phyloP scores from a whole-genome alignment of 2,329 filamentous ascomycete genomes.

The Mollisiaceae sp. region DNA sequence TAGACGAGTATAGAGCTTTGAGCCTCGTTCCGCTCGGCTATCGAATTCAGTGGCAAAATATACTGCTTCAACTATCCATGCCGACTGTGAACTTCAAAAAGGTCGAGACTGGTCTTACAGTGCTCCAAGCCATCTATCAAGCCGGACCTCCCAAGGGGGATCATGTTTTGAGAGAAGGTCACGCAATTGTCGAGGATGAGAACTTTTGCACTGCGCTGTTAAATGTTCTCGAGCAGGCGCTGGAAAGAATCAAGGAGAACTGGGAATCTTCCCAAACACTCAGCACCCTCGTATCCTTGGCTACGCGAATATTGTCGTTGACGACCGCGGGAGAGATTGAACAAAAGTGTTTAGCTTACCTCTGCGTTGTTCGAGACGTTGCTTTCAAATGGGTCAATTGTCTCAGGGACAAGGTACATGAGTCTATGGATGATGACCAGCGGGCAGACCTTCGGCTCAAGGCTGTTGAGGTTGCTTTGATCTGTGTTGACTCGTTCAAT shows the following conservation, averaged over 20 bases:
- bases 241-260: conserved; percentile 50
- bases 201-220: conserved; percentile 45
- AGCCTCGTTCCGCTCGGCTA: conserved; percentile 53
- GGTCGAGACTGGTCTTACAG: conserved; percentile 50
- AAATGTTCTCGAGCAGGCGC: conserved; percentile 39
- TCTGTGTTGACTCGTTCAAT: conserved; percentile 52
- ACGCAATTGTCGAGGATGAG: conserved; percentile 44
- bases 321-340: conserved; percentile 33
- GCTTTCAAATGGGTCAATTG: conserved; percentile 47
- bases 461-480: conserved; percentile 47
- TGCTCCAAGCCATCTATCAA: conserved; percentile 56
- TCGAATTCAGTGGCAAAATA: conserved; percentile 59
- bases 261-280: conserved; percentile 56
- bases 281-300: conserved; percentile 47
- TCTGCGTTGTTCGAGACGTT: conserved; percentile 43
- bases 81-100: conserved; percentile 57
- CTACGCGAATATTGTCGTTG: conserved; percentile 50
- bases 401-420: conserved; percentile 18
- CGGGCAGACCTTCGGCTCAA: conserved; percentile 42
- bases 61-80: conserved; percentile 54
- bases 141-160: conserved; percentile 45
- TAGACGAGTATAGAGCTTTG: conserved; percentile 60
- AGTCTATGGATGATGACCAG: conserved; percentile 36
- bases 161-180: conserved; percentile 41
- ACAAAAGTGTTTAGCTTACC: conserved; percentile 39